Conservation (phyloP, 768 basidiomycete species). For the Inosperma sp. region DNA sequence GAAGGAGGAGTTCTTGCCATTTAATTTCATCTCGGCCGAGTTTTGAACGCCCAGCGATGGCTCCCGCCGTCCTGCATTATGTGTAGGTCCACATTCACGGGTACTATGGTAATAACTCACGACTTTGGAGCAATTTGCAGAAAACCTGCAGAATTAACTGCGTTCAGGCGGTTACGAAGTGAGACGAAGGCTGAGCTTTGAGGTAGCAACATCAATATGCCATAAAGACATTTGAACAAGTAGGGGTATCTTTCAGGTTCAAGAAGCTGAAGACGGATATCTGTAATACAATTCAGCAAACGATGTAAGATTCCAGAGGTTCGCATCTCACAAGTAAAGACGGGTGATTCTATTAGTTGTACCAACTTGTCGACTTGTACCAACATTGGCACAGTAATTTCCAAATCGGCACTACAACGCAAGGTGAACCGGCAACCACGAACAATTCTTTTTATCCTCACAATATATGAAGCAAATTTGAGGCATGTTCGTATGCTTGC, state of each 20-base stretch:
- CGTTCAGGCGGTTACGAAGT: constrained; percentile 87
- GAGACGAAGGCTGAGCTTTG: constrained; percentile 97
- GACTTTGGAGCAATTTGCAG: constrained; percentile 84
- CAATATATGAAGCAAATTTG: constrained; percentile 95
- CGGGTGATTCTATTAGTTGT: constrained; percentile 95
- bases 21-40: constrained; percentile 86
- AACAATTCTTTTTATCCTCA: constrained; percentile 34
- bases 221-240: constrained; percentile 96
- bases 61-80: constrained; percentile 25
- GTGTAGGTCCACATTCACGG: background rate
- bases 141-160: constrained; percentile 93
- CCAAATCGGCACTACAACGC: constrained; percentile 77
- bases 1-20: constrained; percentile 90
- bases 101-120: constrained; percentile 38
- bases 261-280: constrained; percentile 86
- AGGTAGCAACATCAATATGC: constrained; percentile 92
- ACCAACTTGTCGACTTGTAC: constrained; percentile 98
- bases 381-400: constrained; percentile 90
- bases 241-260: constrained; percentile 97
- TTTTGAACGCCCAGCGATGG: constrained; percentile 65
- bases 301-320: background rate
- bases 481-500: constrained; percentile 98
- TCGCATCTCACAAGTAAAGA: constrained; percentile 80
- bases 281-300: constrained; percentile 32
- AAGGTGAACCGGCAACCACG: background rate